Percentiles rank a stretch among this genome's conserved stretches.
Evolutionary conservation across 306 rosid species (phyloP).

Genomic region (Erythrophleum fordii): DNA sequence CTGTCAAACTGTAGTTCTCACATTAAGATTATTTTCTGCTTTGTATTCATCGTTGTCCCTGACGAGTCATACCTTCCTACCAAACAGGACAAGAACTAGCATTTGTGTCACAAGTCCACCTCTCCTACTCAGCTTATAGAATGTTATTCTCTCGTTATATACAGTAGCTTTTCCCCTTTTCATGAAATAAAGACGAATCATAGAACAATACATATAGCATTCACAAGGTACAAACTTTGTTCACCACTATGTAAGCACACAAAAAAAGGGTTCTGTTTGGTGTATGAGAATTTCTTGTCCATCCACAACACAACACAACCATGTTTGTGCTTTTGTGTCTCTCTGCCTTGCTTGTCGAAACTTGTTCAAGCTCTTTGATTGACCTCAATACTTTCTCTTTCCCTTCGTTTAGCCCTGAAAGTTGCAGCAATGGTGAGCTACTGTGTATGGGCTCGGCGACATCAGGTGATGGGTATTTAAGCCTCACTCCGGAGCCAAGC

Average conservation of each 20-base stretch:
- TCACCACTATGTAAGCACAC: conserved; percentile 16
- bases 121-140: neutral
- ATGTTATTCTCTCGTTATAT: neutral
- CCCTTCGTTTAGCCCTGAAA: conserved; percentile 50
- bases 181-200: neutral
- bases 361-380: conserved; percentile 25
- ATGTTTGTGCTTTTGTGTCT: conserved; percentile 42
- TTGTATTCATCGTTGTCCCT: conserved; percentile 30
- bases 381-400: conserved; percentile 49
- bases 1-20: neutral
- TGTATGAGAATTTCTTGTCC: neutral
- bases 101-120: neutral
- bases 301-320: conserved; percentile 8
- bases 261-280: neutral
- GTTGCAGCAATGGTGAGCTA: conserved; percentile 52
- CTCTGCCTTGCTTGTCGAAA: conserved; percentile 34
- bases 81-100: conserved; percentile 35
- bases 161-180: neutral
- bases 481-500: conserved; percentile 54
- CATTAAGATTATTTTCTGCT: too few relatives aligned
- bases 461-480: conserved; percentile 48
- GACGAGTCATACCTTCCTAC: neutral
- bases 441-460: conserved; percentile 66
- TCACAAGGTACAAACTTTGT: conserved; percentile 27
- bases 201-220: conserved; percentile 38